Evolutionary conservation across 202 grass and related monocot species (phyloP), one percentile per base, ranked within the genome.

Genomic region (Musa balbisiana): DNA sequence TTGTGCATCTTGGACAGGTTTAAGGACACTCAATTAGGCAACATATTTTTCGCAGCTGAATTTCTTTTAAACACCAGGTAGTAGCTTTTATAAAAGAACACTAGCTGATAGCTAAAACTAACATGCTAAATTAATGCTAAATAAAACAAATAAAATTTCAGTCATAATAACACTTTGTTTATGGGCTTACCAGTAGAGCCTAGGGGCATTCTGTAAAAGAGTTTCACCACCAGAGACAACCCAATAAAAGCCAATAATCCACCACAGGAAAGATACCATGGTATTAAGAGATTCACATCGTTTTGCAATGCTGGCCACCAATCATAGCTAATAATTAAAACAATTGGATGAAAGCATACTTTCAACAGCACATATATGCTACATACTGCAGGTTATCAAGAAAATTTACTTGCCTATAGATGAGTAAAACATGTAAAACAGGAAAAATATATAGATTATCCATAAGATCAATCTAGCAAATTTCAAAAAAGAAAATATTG

Each of bases 201-300:
- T 87, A 67, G 95, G 91, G 71, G 91, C 89, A 80, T 83, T 78
- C 2, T 85, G 80, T 64, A 87, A 53, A 2, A 99, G 95, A 51
- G 81, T 12, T 27, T 95, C 82, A 71, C 89, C 91, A 10, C 87
- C 95, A 3, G 91, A 87, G 26, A 88, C 76, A 75, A 95, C 55
- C 91, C 91, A 99, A 82, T 92, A 99, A 83, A 99, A 92, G 67
- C 95, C 95, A 81, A 95, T 71, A 62, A 99, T 86, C 95, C 95
- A 99, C 95, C 95, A 99, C 55, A 99, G 80, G 76, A 99, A 90
- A 12, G 95, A 99, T 59, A 76, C 54, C 80, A 87, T 55, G 0
- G 91, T 99, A 80, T 99, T 99, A 52, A 99, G 52, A 11, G 95
- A 88, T 83, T 99, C 95, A 1, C 95, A 99, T 50, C 76, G 80